A percentile compares a stretch with the other conserved stretches of the same genome.
These are phyloP conservation scores for Gnetum montanum DNA, from an alignment of 75 land plant genomes.

Conservation along the genomic window DNA sequence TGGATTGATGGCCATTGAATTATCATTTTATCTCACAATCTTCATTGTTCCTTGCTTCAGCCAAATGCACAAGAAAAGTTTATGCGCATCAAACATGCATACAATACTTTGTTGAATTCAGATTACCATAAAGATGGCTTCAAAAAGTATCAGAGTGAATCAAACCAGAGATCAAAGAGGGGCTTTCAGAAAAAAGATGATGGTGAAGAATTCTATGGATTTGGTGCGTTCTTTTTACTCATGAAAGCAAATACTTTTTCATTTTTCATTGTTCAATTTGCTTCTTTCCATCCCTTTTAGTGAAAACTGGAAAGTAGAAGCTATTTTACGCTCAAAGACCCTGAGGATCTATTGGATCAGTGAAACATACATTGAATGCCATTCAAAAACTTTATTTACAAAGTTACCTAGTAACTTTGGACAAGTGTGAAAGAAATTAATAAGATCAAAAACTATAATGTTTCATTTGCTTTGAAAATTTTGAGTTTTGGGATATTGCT, in stretches of 20 bases:
- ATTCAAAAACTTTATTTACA: no score
- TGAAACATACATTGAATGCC: no score
- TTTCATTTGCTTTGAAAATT: no score
- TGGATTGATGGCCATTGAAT: background rate
- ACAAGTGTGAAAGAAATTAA: no score
- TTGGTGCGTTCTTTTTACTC: slow-evolving; percentile 32
- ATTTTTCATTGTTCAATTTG: no score
- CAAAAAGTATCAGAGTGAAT: slow-evolving; percentile 22
- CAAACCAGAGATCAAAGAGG: slow-evolving; percentile 18
- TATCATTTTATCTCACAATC: background rate
- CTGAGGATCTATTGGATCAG: no score
- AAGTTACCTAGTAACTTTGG: no score
- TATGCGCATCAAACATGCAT: slow-evolving; percentile 89
- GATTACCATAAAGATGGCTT: slow-evolving; percentile 47
- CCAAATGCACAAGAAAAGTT: slow-evolving; percentile 91
- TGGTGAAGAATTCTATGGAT: slow-evolving; percentile 77
- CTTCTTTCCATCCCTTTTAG: no score
- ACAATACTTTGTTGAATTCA: slow-evolving; percentile 68
- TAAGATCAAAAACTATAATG: no score
- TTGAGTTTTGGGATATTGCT: no score
- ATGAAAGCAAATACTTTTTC: background rate
- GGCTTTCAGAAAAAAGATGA: slow-evolving; percentile 13
- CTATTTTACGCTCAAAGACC: no score
- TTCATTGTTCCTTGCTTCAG: slow-evolving; percentile 24
- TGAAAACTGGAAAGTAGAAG: no score